Conservation (phyloP, 2,329 filamentous ascomycete species). For the Arthrinium phaeospermum region DNA sequence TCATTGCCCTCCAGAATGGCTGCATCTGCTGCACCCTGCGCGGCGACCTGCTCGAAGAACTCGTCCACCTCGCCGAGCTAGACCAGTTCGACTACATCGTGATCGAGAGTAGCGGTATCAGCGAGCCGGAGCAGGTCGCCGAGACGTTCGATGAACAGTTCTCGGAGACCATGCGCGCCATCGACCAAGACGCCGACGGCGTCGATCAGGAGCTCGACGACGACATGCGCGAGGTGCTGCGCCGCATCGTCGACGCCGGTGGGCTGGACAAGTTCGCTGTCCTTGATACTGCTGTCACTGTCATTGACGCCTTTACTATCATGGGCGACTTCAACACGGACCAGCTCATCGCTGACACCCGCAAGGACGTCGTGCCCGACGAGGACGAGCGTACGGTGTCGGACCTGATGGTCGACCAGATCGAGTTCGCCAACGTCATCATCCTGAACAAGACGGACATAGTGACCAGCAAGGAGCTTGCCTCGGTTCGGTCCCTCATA, state of each 20-base stretch:
- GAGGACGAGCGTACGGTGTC: slow-evolving; percentile 78
- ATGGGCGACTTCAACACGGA: slow-evolving; percentile 74
- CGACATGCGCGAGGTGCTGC: not conserved
- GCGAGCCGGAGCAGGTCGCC: slow-evolving; percentile 75
- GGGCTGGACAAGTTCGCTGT: slow-evolving; percentile 69
- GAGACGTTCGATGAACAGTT: slow-evolving; percentile 68
- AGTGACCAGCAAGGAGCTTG: slow-evolving; percentile 41
- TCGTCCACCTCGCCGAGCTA: slow-evolving; percentile 67
- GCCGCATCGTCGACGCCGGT: slow-evolving; percentile 53
- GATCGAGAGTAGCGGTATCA: slow-evolving; percentile 75
- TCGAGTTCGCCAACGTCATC: slow-evolving; percentile 78
- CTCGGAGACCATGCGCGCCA: slow-evolving; percentile 51
- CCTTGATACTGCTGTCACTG: slow-evolving; percentile 74
- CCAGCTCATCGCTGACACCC: slow-evolving; percentile 64
- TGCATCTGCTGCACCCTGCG: slow-evolving; percentile 80
- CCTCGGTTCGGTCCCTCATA: slow-evolving; percentile 55
- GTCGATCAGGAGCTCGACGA: slow-evolving; percentile 28
- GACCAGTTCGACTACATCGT: slow-evolving; percentile 73
- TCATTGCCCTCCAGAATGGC: slow-evolving; percentile 73
- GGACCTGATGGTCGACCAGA: slow-evolving; percentile 77
- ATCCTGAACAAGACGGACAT: slow-evolving; percentile 74
- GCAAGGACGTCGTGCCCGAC: slow-evolving; percentile 66
- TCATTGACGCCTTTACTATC: slow-evolving; percentile 76
- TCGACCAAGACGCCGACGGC: slow-evolving; percentile 29
- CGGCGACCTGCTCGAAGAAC: slow-evolving; percentile 72